These are phyloP conservation scores for Colletotrichum tamarilloi DNA, from an alignment of 2,329 filamentous ascomycete genomes.

Conservation along the genomic window DNA sequence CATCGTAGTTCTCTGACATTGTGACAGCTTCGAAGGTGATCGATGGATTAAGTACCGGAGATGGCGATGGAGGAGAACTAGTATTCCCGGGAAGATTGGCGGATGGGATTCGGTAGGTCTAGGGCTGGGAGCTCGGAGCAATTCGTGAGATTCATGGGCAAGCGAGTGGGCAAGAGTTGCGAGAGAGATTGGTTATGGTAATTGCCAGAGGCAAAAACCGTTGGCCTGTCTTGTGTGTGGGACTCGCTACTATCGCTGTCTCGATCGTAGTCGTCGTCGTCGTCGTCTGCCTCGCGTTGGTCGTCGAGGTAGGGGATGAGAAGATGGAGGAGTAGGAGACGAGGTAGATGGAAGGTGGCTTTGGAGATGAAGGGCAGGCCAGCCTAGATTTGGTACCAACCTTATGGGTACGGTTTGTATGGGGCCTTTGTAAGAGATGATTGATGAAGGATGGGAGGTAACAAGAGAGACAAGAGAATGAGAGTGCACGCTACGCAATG, in stretches of 20 bases:
- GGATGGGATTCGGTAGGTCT: constrained; percentile 27
- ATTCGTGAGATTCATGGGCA: constrained; percentile 34
- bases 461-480: not conserved
- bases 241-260: not conserved
- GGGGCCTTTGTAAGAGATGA: not conserved
- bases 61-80: constrained; percentile 26
- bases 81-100: constrained; percentile 12
- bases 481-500: not conserved
- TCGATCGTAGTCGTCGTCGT: not conserved
- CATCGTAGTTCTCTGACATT: constrained; percentile 96
- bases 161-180: constrained; percentile 7
- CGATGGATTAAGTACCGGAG: constrained; percentile 16
- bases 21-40: constrained; percentile 41
- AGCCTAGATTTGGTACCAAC: not conserved
- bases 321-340: not conserved
- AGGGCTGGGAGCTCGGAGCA: constrained; percentile 32
- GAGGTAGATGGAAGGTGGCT: not conserved
- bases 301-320: not conserved
- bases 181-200: not conserved
- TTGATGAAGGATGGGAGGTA: not conserved
- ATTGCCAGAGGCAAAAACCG: not conserved
- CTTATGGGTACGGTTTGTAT: not conserved
- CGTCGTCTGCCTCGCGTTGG: not conserved
- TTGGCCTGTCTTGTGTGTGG: not conserved
- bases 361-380: constrained; percentile 7